A percentile compares a stretch with the other conserved stretches of the same genome.
Evolutionary conservation across 768 basidiomycete genomes (phyloP).

Genomic region (Collybia mongolica): DNA sequence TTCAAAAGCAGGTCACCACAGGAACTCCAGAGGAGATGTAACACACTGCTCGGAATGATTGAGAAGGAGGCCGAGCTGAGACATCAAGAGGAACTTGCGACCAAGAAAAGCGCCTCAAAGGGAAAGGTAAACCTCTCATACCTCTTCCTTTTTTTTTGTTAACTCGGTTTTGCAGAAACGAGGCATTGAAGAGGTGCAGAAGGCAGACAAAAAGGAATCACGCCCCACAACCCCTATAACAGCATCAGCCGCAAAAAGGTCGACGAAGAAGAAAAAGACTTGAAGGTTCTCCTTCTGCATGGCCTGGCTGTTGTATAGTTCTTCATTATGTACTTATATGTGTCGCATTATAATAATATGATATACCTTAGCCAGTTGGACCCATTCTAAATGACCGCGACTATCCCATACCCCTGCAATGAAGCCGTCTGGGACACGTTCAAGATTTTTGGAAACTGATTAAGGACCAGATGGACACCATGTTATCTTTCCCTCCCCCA

Average conservation of each 20-base stretch:
- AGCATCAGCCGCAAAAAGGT: constrained; percentile 50
- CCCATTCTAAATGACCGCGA: too few relatives aligned
- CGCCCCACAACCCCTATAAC: constrained; percentile 60
- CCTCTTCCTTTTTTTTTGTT: constrained; percentile 1
- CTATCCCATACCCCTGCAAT: too few relatives aligned
- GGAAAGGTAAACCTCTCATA: constrained; percentile 53
- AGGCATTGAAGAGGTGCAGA: constrained; percentile 64
- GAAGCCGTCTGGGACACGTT: too few relatives aligned
- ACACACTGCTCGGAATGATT: constrained; percentile 85
- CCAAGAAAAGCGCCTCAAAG: constrained; percentile 45
- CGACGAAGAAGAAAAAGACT: constrained; percentile 70
- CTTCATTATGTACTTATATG: too few relatives aligned
- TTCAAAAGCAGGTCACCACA: constrained; percentile 91
- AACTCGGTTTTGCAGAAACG: constrained; percentile 51
- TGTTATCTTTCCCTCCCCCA: constrained; percentile 63
- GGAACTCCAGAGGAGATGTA: constrained; percentile 85
- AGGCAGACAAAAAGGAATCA: constrained; percentile 50
- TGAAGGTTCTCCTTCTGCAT: constrained; percentile 16
- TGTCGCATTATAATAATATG: too few relatives aligned
- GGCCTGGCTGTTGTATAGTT: not conserved
- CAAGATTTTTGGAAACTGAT: constrained; percentile 37
- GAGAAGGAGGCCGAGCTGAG: constrained; percentile 85
- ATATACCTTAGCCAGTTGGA: too few relatives aligned
- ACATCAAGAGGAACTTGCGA: constrained; percentile 65
- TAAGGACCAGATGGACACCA: constrained; percentile 72